Percentiles rank a stretch among this genome's conserved stretches.
phyloP scores from a whole-genome alignment of 2,329 filamentous ascomycete genomes.

The Ophiosphaerella herpotricha region DNA sequence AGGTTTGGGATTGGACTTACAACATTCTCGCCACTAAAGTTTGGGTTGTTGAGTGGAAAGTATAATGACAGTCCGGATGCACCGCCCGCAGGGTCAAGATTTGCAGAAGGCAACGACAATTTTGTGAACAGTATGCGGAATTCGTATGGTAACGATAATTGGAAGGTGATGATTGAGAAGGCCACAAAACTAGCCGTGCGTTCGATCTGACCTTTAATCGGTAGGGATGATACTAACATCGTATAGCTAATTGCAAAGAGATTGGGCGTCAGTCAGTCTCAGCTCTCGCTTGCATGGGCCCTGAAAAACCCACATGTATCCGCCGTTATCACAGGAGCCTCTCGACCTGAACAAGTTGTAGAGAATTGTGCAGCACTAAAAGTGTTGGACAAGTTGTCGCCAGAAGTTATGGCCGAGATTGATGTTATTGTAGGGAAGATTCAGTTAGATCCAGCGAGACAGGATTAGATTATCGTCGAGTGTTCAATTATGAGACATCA shows the following conservation, averaged over 20 bases:
- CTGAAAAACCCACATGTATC: slow-evolving; percentile 38
- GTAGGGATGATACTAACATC: slow-evolving; percentile 8
- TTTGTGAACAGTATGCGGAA: slow-evolving; percentile 57
- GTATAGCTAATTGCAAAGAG: slow-evolving; percentile 61
- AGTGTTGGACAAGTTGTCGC: slow-evolving; percentile 50
- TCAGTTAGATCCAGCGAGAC: no score
- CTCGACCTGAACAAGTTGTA: slow-evolving; percentile 36
- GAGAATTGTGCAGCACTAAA: slow-evolving; percentile 51
- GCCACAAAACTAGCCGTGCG: slow-evolving; percentile 52
- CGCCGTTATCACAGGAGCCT: slow-evolving; percentile 37
- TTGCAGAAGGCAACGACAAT: slow-evolving; percentile 61
- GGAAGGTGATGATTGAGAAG: slow-evolving; percentile 62
- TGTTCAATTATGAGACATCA: no score
- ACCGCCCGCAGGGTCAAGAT: slow-evolving; percentile 60
- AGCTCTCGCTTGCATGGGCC: slow-evolving; percentile 44
- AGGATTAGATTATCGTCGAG: no score
- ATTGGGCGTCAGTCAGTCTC: slow-evolving; percentile 61
- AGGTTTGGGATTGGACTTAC: slow-evolving; percentile 61
- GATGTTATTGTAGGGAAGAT: slow-evolving; percentile 36
- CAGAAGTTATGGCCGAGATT: slow-evolving; percentile 52
- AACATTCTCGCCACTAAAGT: slow-evolving; percentile 61
- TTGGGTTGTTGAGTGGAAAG: slow-evolving; percentile 64
- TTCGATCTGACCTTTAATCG: background rate
- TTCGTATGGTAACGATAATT: slow-evolving; percentile 55
- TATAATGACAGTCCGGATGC: slow-evolving; percentile 61